Base-by-base conservation (phyloP, 2,329 filamentous ascomycete genomes). In the Hypoxylon sp. region DNA sequence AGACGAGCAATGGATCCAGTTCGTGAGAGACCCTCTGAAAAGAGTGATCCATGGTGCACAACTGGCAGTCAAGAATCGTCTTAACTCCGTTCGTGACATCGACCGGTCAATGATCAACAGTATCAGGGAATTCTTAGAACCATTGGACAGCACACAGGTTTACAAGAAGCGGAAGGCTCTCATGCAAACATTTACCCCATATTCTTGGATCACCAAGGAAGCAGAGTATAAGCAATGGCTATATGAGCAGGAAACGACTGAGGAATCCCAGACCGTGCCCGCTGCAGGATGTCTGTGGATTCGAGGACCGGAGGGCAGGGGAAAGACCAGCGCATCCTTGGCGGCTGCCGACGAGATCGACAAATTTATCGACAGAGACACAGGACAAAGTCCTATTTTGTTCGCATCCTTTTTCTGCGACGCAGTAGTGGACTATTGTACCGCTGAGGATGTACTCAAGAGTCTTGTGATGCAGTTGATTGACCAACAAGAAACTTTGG, bases 381-480 rank as follows among this genome's bases (percentile, higher is more conserved):
- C 57, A 2, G 59, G 56, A 2, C 53, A 67, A 32, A 62, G 65
- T 2, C 63, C 65, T 2, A 62, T 68, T 12, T 57, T 73, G 2
- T 58, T 75, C 3, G 71, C 71, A 0, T 75, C 75, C 51, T 76
- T 75, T 60, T 69, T 76, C 27, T 76, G 73, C 38, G 73, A 74
- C n/a, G 56, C 64, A 4, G 61, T 64, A 0, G 35, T 62, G 1
- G 73, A 75, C n/a, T 72, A 69, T 19, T 69, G 62, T 6, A 71
- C 71, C 0, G 71, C 73, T 0, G 73, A 75, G 37, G 73, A 73
- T 5, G 29, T 75, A 1, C 63, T 76, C 20, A 75, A 74, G 37
- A 73, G 73, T 4, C 43, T 76, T 3, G 54, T 76, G 0, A 61
- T 66, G 8, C 73, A 76, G 40, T 61, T 76, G 2, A 69, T 75